Base-by-base conservation (phyloP, 257 asterid genomes). In the Nemophila menziesii region DNA sequence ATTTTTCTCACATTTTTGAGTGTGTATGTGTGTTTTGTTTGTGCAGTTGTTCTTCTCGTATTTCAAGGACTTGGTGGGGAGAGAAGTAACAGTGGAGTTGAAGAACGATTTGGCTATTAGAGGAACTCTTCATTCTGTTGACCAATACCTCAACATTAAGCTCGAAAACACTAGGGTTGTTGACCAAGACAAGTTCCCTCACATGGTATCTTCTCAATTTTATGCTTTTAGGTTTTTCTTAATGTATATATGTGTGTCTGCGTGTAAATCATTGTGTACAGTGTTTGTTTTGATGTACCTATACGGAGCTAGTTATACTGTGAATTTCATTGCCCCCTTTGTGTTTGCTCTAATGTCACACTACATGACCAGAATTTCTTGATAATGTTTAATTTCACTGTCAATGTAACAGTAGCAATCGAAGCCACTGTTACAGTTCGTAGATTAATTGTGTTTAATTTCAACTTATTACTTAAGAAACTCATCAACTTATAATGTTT, bases 21-120 rank as follows among this genome's bases (percentile, higher is more conserved):
- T 5, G 36, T 29, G 36, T 29, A 13, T 29, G 36, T 29, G 36
- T 29, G 33, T n/a, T 14, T 48, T 39, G 8, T 40, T 26, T 23
- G 57, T 65, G 82, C 87, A 86, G 97, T 68, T 86, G 82, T 86
- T 86, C 70, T 89, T 89, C 78, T 89, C 98, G 59, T 89, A 89
- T 51, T 89, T 89, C 82, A 89, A 84, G 83, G 95, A 84, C 62
- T 65, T 89, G 76, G 98, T 89, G 47, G 95, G 98, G 20, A 66
- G 93, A 55, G 98, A 89, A 72, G 98, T 89, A 49, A 84, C 95
- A 13, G 98, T 89, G 56, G 95, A 89, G 65, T 55, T 89, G 50
- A 89, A 89, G 92, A 89, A 89, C 57, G 98, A 89, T 70, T 75
- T 87, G 52, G 97, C 97, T 0, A 80, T 87, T 48, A 69, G 82